Conservation (phyloP, 768 basidiomycete species). For the Psilocybe azurescens region DNA sequence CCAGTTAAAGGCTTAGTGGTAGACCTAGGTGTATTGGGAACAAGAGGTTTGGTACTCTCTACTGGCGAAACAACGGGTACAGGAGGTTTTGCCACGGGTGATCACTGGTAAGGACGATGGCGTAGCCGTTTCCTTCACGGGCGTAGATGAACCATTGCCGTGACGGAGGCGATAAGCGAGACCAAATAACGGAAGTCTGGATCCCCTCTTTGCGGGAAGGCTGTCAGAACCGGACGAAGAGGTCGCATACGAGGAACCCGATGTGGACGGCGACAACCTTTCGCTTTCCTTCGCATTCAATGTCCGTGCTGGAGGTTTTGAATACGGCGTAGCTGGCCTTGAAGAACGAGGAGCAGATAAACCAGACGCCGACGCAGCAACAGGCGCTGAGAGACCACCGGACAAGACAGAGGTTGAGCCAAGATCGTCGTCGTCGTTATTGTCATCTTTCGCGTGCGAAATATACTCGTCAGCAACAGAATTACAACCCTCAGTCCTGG, state of each 20-base stretch:
- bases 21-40: not conserved
- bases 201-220: not conserved
- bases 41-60: not conserved
- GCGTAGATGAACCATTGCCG: not conserved
- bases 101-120: not conserved
- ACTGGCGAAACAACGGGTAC: not conserved
- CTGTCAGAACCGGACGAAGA: slow-evolving; percentile 1
- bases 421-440: not conserved
- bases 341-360: slow-evolving; percentile 1
- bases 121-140: not conserved
- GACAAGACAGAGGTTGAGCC: not conserved
- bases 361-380: not conserved
- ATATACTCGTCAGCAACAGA: not conserved
- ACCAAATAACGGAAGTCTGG: not conserved
- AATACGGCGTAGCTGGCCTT: slow-evolving; percentile 5
- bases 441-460: not conserved
- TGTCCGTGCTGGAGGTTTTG: not conserved
- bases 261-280: not conserved
- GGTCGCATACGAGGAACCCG: not conserved
- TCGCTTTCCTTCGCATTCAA: not conserved
- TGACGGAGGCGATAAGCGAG: not conserved
- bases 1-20: not conserved
- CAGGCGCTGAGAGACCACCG: not conserved
- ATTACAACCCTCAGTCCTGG: not conserved
- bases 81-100: not conserved